A percentile compares a stretch with the other conserved stretches of the same genome.
phyloP scores from a whole-genome alignment of 129 eudicot genomes.

The Chrysanthemum lavandulifolium region DNA sequence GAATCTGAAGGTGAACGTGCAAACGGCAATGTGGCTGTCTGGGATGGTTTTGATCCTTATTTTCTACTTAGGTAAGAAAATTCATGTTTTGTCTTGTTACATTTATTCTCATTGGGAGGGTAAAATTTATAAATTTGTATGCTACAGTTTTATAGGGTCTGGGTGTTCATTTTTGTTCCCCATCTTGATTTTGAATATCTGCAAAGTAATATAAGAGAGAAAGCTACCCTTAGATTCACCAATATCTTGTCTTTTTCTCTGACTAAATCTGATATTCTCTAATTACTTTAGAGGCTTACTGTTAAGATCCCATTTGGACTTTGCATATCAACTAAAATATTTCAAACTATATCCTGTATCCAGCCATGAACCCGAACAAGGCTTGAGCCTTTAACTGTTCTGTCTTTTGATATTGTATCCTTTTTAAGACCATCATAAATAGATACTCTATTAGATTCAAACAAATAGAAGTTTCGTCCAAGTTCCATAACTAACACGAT shows the following conservation, averaged over 20 bases:
- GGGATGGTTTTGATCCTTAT: slow-evolving; percentile 84
- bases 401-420: neutral
- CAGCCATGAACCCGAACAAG: too few species aligned
- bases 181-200: neutral
- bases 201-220: slow-evolving; percentile 14
- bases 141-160: slow-evolving; percentile 3
- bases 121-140: neutral
- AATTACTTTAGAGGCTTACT: too few species aligned
- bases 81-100: slow-evolving; percentile 15
- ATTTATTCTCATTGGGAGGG: slow-evolving; percentile 17
- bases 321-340: too few species aligned
- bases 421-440: neutral
- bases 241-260: neutral
- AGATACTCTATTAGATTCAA: neutral
- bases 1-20: slow-evolving; percentile 12
- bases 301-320: too few species aligned
- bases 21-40: slow-evolving; percentile 27
- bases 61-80: slow-evolving; percentile 54
- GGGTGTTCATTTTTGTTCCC: neutral
- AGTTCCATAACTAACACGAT: neutral
- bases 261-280: neutral
- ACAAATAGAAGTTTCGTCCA: neutral
- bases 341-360: too few species aligned
- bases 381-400: too few species aligned
- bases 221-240: slow-evolving; percentile 1